phyloP scores from a whole-genome alignment of 768 basidiomycete genomes.

The Pleurotus pulmonarius region DNA sequence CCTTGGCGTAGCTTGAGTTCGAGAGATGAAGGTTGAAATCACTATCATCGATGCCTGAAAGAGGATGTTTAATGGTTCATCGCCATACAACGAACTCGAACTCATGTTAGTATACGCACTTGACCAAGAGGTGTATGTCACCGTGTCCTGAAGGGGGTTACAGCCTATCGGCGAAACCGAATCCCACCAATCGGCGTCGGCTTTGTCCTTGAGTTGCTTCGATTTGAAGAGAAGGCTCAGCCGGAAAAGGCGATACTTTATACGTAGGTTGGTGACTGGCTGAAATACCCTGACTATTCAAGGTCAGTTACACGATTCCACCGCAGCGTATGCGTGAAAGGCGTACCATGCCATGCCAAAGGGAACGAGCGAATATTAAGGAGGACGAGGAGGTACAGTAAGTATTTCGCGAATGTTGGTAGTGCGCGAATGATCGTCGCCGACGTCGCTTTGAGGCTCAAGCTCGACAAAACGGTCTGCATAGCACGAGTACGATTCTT shows the following conservation, averaged over 20 bases:
- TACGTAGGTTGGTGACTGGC: conserved; percentile 34
- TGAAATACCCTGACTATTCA: conserved; percentile 46
- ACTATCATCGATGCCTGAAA: conserved; percentile 60
- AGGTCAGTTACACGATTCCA: not conserved
- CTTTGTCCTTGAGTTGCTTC: conserved; percentile 21
- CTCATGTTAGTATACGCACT: conserved; percentile 35
- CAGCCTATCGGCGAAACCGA: conserved; percentile 47
- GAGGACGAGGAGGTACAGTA: conserved; percentile 47
- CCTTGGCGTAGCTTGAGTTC: conserved; percentile 81
- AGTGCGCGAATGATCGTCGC: not conserved
- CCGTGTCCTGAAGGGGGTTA: conserved; percentile 47
- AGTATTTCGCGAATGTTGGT: conserved; percentile 28
- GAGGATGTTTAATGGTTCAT: not conserved
- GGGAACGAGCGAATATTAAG: conserved; percentile 61
- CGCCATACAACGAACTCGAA: too few species aligned
- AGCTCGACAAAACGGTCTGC: too few species aligned
- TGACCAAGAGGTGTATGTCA: conserved; percentile 46
- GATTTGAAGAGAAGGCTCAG: conserved; percentile 35
- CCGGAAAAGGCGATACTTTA: conserved; percentile 28
- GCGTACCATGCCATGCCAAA: conserved; percentile 66
- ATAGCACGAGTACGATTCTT: too few species aligned
- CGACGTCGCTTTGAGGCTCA: not conserved
- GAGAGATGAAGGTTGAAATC: conserved; percentile 77
- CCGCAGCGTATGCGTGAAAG: not conserved
- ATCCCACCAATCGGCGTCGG: conserved; percentile 43